phyloP scores from a whole-genome alignment of 176 grass and related monocot genomes.

The Oryza coarctata region DNA sequence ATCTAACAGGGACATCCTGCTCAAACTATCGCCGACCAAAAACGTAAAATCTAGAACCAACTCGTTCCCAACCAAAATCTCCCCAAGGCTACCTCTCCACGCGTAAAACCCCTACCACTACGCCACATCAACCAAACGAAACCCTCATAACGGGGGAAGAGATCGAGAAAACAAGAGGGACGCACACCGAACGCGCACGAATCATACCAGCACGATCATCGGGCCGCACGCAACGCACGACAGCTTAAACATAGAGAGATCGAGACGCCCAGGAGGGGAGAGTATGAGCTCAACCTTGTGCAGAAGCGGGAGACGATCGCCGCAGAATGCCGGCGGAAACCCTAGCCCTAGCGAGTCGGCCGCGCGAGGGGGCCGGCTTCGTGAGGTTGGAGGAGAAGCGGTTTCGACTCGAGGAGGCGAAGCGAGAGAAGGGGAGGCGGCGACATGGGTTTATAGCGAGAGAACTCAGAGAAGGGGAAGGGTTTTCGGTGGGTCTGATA shows the following conservation, averaged over 20 bases:
- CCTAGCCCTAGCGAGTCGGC: slow-evolving; percentile 36
- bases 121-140: not conserved
- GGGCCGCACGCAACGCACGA: not conserved
- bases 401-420: slow-evolving; percentile 8
- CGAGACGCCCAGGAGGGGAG: not conserved
- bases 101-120: not conserved
- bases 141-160: not conserved
- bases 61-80: not conserved
- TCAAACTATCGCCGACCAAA: not conserved
- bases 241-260: not conserved
- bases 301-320: not conserved
- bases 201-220: not conserved
- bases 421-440: not conserved
- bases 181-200: not conserved
- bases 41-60: not conserved
- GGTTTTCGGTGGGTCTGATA: slow-evolving; percentile 31
- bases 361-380: not conserved
- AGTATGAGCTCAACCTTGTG: not conserved
- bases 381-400: not conserved
- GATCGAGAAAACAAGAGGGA: too few relatives aligned
- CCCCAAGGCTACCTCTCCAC: not conserved
- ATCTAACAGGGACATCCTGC: not conserved
- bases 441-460: slow-evolving; percentile 37
- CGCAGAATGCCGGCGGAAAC: slow-evolving; percentile 16
- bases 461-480: not conserved